Conservation (phyloP, 1,139 yeast genomes). For the Saccharomyces hybrid region DNA sequence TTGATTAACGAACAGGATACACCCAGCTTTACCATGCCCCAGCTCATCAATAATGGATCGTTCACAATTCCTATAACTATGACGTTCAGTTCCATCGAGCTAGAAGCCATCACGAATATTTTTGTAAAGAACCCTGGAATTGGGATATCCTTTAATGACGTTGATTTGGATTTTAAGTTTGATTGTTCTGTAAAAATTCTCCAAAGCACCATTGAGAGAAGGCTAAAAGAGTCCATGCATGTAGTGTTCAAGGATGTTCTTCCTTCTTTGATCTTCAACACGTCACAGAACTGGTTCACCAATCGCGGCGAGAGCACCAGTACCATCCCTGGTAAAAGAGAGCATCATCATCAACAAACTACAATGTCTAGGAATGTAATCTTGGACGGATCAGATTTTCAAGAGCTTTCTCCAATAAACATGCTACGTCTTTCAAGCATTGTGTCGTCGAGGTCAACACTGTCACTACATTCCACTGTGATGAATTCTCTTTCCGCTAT, state of each 20-base stretch:
- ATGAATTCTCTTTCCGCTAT: conserved; percentile 28
- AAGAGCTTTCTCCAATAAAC: conserved; percentile 56
- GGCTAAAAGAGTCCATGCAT: conserved; percentile 30
- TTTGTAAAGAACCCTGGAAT: conserved; percentile 30
- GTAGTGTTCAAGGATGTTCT: conserved; percentile 30
- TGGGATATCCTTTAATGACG: conserved; percentile 33
- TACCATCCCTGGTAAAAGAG: conserved; percentile 1
- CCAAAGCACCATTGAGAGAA: conserved; percentile 30
- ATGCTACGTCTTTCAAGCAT: conserved; percentile 65
- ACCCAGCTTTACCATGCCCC: conserved; percentile 29
- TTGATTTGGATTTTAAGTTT: conserved; percentile 30
- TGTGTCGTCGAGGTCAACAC: conserved; percentile 70
- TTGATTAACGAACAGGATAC: conserved; percentile 24
- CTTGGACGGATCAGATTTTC: conserved; percentile 25
- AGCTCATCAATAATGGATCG: conserved; percentile 29
- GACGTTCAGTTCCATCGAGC: conserved; percentile 28
- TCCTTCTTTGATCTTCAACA: conserved; percentile 30
- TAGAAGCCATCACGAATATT: conserved; percentile 32
- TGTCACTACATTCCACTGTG: conserved; percentile 57
- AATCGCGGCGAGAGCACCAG: conserved; percentile 7
- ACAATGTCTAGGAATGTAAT: conserved; percentile 11
- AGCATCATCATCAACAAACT: conserved; percentile 2
- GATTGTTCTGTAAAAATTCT: conserved; percentile 32
- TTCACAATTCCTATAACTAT: conserved; percentile 32
- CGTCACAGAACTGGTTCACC: conserved; percentile 30